Evolutionary conservation across 768 basidiomycete genomes (phyloP), one percentile per base, ranked within the genome.

Genomic region (Lactarius tabidus): DNA sequence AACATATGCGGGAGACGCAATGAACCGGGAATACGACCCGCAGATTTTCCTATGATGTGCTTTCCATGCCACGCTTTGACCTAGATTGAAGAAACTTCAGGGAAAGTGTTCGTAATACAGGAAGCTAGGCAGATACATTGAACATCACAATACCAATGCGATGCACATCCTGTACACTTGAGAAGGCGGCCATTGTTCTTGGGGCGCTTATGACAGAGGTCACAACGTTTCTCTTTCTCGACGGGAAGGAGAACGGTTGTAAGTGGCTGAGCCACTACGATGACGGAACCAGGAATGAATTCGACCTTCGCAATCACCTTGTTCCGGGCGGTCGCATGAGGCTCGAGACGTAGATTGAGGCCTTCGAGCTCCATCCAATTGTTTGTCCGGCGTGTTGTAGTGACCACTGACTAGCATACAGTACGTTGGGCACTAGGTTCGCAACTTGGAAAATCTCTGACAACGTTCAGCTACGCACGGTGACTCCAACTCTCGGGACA

Each of bases 91-190:
- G 64, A 55, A 36, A 51, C 57, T 56, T 62, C 54, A 52, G 69
- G 41, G 60, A 54, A 65, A 57, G 59, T 54, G 15, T 35, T 41
- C 31, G 57, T 18, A 28, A 10, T 64, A 58, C 29, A 33, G 36
- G 52, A 51, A 31, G 54, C 18, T 62, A 41, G 1, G 58, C 59
- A 70, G 83, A 74, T 73, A 91, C 91, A 93, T 73, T 77, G 69
- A 28, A 77, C 67, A 67, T 82, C 80, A 69, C 91, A 93, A 71
- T 93, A 93, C 83, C 84, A 91, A 71, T 87, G 89, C 0, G 82
- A 80, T 18, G 80, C 82, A 69, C 91, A 92, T 15, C 85, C 84
- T 5, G 83, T 80, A 68, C 90, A 93, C 72, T 78, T 80, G 66
- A 77, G 81, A 52, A 91, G 78, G 38, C 65, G 71, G 15, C 68